phyloP scores from a whole-genome alignment of 164 flowering plant genomes.

The Pachysandra terminalis region DNA sequence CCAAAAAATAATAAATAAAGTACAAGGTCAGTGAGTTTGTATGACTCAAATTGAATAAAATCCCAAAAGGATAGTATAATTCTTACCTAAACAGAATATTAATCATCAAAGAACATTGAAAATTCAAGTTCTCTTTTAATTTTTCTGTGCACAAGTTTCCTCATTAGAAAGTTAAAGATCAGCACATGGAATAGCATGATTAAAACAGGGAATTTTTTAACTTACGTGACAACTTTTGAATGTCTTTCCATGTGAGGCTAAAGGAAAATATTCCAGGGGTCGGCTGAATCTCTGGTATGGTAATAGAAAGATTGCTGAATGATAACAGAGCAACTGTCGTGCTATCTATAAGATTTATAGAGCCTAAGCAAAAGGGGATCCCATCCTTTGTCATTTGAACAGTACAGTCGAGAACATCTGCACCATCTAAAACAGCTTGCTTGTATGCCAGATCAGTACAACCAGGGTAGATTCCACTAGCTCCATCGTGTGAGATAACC shows the following conservation, averaged over 20 bases:
- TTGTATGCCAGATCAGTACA: constrained; percentile 77
- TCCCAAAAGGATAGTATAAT: too few species aligned
- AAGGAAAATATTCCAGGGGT: constrained; percentile 58
- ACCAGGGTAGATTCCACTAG: constrained; percentile 86
- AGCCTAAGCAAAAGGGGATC: constrained; percentile 62
- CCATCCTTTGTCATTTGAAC: constrained; percentile 87
- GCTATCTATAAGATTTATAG: constrained; percentile 64
- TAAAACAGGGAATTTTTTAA: constrained; percentile 7
- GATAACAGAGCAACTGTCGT: constrained; percentile 44
- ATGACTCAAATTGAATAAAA: too few species aligned
- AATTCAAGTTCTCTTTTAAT: too few species aligned
- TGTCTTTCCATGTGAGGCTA: constrained; percentile 66
- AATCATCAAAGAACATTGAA: too few species aligned
- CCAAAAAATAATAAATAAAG: too few species aligned
- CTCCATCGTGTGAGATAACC: constrained; percentile 75
- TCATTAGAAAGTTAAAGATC: too few species aligned
- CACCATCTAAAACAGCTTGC: constrained; percentile 82
- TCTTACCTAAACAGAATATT: too few species aligned
- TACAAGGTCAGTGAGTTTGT: too few species aligned
- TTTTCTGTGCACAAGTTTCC: neutral
- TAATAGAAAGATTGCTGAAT: constrained; percentile 26
- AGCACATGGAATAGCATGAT: neutral
- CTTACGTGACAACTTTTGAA: constrained; percentile 77
- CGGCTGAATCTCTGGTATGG: constrained; percentile 39
- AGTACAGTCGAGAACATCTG: constrained; percentile 74